Conservation (phyloP, 108 stramenopile genomes). For the Schizochytrium sp. region DNA sequence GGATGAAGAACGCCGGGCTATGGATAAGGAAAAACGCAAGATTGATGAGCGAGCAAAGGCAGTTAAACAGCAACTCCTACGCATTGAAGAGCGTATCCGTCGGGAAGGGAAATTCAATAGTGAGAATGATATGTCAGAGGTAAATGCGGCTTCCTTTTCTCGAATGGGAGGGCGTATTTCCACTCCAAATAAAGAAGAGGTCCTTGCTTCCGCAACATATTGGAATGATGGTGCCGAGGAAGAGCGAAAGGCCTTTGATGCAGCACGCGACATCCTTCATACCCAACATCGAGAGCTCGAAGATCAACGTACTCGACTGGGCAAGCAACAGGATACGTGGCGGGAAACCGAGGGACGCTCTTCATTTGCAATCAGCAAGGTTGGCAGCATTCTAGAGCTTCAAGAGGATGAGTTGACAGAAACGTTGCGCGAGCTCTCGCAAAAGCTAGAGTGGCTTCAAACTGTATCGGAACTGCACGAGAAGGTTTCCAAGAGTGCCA, state of each 20-base stretch:
- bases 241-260: not conserved
- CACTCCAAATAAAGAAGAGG: not conserved
- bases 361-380: not conserved
- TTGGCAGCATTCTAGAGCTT: not conserved
- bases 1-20: not conserved
- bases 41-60: slow-evolving; percentile 1
- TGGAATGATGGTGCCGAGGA: not conserved
- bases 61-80: not conserved
- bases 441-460: not conserved
- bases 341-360: not conserved
- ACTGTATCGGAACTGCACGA: slow-evolving; percentile 5
- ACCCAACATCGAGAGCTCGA: not conserved
- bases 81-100: not conserved
- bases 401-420: not conserved
- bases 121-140: too few species aligned
- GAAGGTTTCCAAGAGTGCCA: not conserved
- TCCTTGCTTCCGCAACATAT: not conserved
- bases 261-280: not conserved
- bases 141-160: too few species aligned
- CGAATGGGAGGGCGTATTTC: too few species aligned
- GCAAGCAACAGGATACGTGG: slow-evolving; percentile 7
- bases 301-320: not conserved
- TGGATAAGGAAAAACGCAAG: slow-evolving; percentile 8
- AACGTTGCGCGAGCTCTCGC: not conserved
- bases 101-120: too few species aligned